Percentiles rank a stretch among this genome's conserved stretches.
These are phyloP conservation scores for Nigrospora oryzae DNA, from an alignment of 2,329 filamentous ascomycete genomes.

Conservation along the genomic window DNA sequence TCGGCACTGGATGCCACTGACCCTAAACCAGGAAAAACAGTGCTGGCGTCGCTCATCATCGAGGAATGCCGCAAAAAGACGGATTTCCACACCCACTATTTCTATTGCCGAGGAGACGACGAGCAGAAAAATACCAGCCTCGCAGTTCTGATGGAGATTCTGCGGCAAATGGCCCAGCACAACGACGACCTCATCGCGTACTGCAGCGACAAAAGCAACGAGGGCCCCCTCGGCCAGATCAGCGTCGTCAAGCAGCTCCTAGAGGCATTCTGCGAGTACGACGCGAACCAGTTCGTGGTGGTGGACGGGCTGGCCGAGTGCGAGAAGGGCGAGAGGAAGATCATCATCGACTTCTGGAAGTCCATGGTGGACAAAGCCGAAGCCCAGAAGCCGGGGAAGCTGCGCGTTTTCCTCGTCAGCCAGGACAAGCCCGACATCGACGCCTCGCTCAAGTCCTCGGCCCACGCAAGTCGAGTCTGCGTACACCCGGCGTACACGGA, in stretches of 20 bases:
- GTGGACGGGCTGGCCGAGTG: conserved; percentile 38
- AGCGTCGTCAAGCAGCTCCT: neutral
- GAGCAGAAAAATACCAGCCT: neutral
- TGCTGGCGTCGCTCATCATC: neutral
- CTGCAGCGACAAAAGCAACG: neutral
- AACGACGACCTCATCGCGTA: neutral
- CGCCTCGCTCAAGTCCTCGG: conserved; percentile 10
- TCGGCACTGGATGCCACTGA: neutral
- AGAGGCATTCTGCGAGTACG: neutral
- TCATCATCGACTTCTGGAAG: conserved; percentile 15
- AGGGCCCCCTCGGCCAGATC: neutral
- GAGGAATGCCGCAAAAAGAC: neutral
- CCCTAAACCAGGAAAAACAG: neutral
- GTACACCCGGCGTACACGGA: conserved; percentile 7
- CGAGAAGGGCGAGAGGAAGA: conserved; percentile 14
- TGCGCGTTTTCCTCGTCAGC: conserved; percentile 24
- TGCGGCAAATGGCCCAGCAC: neutral
- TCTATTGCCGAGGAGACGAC: neutral
- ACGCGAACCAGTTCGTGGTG: conserved; percentile 22
- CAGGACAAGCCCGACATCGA: conserved; percentile 17
- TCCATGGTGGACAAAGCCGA: conserved; percentile 9
- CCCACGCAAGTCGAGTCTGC: conserved; percentile 2
- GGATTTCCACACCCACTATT: neutral
- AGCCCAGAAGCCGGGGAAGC: conserved; percentile 7
- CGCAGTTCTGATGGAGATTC: neutral